Evolutionary conservation across 1,284 basidiomycete species (phyloP), one percentile per base, ranked within the genome.

Genomic region (Cutaneotrichosporon mucoides): DNA sequence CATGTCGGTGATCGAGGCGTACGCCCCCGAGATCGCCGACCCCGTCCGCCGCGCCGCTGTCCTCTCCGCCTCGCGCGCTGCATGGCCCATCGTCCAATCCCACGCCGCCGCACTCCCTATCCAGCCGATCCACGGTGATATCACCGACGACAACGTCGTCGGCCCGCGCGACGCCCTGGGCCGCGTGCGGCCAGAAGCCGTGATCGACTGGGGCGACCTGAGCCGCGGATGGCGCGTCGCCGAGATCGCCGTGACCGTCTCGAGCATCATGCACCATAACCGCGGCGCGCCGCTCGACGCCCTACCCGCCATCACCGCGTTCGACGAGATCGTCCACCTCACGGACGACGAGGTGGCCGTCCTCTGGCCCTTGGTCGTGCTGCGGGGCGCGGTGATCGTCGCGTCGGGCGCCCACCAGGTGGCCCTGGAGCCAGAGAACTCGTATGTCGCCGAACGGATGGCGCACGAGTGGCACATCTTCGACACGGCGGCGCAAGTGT

Each of bases 201-300:
- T 61, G 12, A 61, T 61, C 35, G 60, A 61, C 60, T 61, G 60
- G 60, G 60, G 60, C 15, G 60, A 61, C 53, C 48, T 61, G 3
- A 33, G 47, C 15, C 41, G 38, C 4, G 60, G 60, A 3, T 61
- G 53, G 53, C 60, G 60, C 24, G 60, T 61, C 2, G 56, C 60
- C 33, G 60, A 61, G 49, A 50, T 61, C 6, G 60, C 60, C 0
- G 56, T 61, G 11, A 51, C 55, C 4, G 43, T 61, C 2, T 55
- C 56, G 5, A 15, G 42, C 16, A 35, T 61, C 36, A 53, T 61
- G 56, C 60, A 61, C 49, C 60, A 61, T 40, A 50, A 43, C n/a
- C 10, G 15, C 6, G 40, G 16, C 2, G 41, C 15, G 11, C 35
- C 60, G 11, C 55, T 57, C 6, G 55, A 57, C 38, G 53, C 37